A percentile compares a stretch with the other conserved stretches of the same genome.
phyloP scores from a whole-genome alignment of 805 yeast species.

The Starmera amethionina region DNA sequence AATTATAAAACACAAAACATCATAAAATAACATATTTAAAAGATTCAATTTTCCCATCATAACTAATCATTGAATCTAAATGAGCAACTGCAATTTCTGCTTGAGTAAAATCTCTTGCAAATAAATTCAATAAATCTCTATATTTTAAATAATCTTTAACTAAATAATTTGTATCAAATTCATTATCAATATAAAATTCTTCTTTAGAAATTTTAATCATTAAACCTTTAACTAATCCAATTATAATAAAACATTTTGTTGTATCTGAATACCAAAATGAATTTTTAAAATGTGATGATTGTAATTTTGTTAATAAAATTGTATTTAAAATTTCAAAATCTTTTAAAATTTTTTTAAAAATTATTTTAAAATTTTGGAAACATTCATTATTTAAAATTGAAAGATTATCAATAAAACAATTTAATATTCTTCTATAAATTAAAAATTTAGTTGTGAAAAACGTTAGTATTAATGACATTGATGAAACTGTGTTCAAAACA shows the following conservation, averaged over 20 bases:
- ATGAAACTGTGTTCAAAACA: constrained; percentile 3
- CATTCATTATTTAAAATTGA: constrained; percentile 2
- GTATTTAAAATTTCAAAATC: constrained; percentile 9
- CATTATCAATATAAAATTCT: constrained; percentile 12
- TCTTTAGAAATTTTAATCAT: constrained; percentile 8
- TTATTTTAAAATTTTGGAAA: constrained; percentile 5
- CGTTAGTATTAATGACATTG: constrained; percentile 15
- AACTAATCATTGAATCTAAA: not conserved
- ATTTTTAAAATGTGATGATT: constrained; percentile 8
- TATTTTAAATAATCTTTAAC: constrained; percentile 2
- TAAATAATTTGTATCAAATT: constrained; percentile 2
- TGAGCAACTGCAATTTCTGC: not conserved
- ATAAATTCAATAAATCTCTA: not conserved
- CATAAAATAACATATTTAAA: not conserved
- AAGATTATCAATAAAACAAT: constrained; percentile 11
- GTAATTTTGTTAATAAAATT: constrained; percentile 11
- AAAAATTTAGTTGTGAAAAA: constrained; percentile 13
- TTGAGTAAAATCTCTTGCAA: not conserved
- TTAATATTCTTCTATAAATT: constrained; percentile 16
- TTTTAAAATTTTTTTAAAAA: constrained; percentile 8
- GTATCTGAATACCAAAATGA: constrained; percentile 11
- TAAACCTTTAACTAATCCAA: constrained; percentile 13
- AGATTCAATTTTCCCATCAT: not conserved
- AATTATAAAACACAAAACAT: not conserved
- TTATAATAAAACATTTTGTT: constrained; percentile 12